Percentiles rank a stretch among this genome's conserved stretches.
These are phyloP conservation scores for Debaryomyces maramus DNA, from an alignment of 805 yeast genomes.

Conservation along the genomic window DNA sequence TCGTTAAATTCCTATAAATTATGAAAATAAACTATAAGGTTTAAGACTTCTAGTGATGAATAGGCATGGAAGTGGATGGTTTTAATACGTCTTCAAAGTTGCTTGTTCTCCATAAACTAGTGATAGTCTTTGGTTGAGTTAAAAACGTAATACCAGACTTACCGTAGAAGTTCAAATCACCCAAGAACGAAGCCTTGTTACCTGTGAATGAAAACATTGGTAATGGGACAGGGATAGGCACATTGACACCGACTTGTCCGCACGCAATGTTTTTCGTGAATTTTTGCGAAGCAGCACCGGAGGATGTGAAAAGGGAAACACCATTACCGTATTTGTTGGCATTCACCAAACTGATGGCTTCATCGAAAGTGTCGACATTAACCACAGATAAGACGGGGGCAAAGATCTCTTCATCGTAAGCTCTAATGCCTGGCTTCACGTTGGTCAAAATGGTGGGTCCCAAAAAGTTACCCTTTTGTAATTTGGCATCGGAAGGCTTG, in stretches of 20 bases:
- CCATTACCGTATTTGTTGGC: constrained; percentile 66
- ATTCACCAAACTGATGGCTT: constrained; percentile 65
- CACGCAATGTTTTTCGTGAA: constrained; percentile 68
- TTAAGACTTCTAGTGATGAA: constrained; percentile 40
- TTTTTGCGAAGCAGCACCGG: constrained; percentile 69
- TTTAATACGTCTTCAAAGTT: constrained; percentile 45
- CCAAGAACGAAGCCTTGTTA: constrained; percentile 70
- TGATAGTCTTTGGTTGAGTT: constrained; percentile 75
- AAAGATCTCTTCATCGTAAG: constrained; percentile 73
- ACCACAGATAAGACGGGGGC: constrained; percentile 72
- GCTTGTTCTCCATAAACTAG: constrained; percentile 63
- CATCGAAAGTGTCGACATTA: constrained; percentile 64
- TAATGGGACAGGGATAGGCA: constrained; percentile 78
- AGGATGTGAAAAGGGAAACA: constrained; percentile 64
- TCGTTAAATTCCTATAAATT: no score
- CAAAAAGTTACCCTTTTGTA: constrained; percentile 61
- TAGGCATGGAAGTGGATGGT: constrained; percentile 70
- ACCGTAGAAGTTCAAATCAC: constrained; percentile 79
- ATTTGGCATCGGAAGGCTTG: constrained; percentile 37
- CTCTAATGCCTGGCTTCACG: constrained; percentile 67
- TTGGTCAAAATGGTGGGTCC: constrained; percentile 67
- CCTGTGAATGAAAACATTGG: constrained; percentile 84
- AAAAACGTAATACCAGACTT: constrained; percentile 71
- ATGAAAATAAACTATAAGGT: no score
- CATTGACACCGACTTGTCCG: constrained; percentile 78